Percentiles rank a stretch among this genome's conserved stretches.
These are phyloP conservation scores for Aegilops bicornis DNA, from an alignment of 176 grass and related monocot species.

Conservation along the genomic window DNA sequence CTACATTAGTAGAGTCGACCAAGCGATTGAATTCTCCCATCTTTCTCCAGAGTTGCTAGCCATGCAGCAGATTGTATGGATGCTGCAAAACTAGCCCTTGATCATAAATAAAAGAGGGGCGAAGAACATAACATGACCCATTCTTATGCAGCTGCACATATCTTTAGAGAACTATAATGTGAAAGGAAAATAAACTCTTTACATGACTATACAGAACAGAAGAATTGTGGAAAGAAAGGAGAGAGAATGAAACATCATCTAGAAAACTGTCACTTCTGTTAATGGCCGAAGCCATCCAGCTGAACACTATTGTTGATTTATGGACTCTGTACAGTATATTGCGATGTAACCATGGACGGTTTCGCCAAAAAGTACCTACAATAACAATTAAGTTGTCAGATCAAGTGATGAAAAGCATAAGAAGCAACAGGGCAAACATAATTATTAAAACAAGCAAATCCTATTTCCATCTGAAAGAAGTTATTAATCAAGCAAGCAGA, in stretches of 20 bases:
- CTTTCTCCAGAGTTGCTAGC: background rate
- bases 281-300: background rate
- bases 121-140: background rate
- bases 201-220: slow-evolving; percentile 7
- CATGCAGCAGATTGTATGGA: background rate
- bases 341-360: background rate
- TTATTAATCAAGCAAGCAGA: background rate
- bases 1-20: background rate
- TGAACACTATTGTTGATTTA: background rate
- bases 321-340: slow-evolving; percentile 4
- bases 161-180: no score
- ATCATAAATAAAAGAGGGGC: background rate
- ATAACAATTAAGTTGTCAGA: background rate
- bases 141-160: background rate
- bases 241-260: background rate
- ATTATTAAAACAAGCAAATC: background rate
- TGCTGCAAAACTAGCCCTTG: background rate
- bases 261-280: background rate
- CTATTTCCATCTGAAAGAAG: background rate
- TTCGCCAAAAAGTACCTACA: slow-evolving; percentile 1
- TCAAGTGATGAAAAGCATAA: background rate
- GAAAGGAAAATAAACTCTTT: background rate
- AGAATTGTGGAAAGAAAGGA: background rate
- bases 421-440: background rate
- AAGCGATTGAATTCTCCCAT: background rate